These are phyloP conservation scores for Margaritispora aquatica DNA, from an alignment of 495 filamentous ascomycete genomes.

Conservation along the genomic window DNA sequence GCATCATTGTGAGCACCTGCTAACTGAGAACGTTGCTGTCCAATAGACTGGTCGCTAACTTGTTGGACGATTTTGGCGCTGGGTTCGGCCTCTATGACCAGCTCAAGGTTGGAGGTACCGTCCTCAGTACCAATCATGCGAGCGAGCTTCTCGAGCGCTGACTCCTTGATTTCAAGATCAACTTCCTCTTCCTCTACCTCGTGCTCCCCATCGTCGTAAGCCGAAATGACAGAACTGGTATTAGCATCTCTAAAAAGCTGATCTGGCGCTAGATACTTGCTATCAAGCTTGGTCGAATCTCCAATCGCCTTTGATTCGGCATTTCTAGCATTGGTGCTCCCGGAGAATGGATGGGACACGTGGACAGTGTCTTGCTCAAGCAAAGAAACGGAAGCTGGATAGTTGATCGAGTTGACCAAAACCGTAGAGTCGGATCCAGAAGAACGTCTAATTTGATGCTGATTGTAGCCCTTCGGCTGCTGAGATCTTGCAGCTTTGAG, in stretches of 20 bases:
- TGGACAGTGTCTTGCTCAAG: not conserved
- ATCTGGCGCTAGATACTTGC: not conserved
- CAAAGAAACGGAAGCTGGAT: not conserved
- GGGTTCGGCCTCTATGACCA: not conserved
- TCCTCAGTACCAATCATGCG: not conserved
- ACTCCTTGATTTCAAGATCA: constrained; percentile 1
- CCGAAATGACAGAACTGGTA: not conserved
- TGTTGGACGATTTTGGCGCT: not conserved
- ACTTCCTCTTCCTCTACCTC: constrained; percentile 7
- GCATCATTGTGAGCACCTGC: not conserved
- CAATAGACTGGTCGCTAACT: not conserved
- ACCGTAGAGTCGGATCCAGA: not conserved
- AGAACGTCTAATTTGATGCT: not conserved
- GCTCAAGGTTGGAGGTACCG: not conserved
- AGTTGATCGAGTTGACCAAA: not conserved
- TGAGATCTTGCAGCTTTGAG: not conserved
- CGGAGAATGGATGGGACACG: no score
- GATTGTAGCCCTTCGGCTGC: not conserved
- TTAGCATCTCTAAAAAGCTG: not conserved
- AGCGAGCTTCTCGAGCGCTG: constrained; percentile 9
- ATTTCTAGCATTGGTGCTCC: no score
- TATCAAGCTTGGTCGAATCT: not conserved
- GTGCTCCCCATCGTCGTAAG: not conserved
- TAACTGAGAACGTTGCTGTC: not conserved
- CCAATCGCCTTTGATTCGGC: not conserved